Base-by-base conservation (phyloP, 2,329 filamentous ascomycete genomes). In the Curvularia sp. region DNA sequence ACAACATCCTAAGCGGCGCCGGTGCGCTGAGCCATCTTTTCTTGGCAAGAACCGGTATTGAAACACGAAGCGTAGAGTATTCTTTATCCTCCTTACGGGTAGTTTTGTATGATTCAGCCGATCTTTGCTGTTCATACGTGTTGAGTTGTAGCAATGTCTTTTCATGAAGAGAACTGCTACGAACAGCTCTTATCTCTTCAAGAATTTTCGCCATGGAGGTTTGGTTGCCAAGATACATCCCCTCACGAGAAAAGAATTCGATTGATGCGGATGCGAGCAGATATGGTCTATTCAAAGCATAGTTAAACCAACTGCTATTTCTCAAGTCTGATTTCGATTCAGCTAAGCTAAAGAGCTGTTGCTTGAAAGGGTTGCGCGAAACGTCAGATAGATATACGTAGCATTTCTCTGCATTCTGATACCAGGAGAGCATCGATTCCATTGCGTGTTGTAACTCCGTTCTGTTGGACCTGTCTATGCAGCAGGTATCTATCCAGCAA, bases 201-300 rank as follows among this genome's bases (percentile, higher is more conserved):
- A 38, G 15, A 38, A 4, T 38, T n/a, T 5, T 15, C 2, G 35
- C 3, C 15, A 38, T 38, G 6, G 35, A 38, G 5, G 6, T 8
- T 5, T 38, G 15, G 15, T 18, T 18, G 15, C 15, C 15, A n/a
- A 38, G 35, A 38, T 38, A 38, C 6, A 8, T 9, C 3, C 35
- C 35, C 15, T 38, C 35, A 5, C 15, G 35, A 38, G 35, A 38
- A 4, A 55, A 58, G 44, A 68, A 53, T 20, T 54, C 41, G n/a
- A 62, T 10, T 3, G 9, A 3, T 6, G 13, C 3, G 4, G 63
- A 57, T 4, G 60, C 62, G 7, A 68, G 38, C 22, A 3, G 65
- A 53, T 42, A 65, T 44, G 66, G 65, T 2, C 64, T 33, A 3
- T 59, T 63, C 63, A 58, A 5, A 67, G 13, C 65, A 60, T 50